Base-by-base conservation (phyloP, 805 yeast species). In the Ogataea allantospora region DNA sequence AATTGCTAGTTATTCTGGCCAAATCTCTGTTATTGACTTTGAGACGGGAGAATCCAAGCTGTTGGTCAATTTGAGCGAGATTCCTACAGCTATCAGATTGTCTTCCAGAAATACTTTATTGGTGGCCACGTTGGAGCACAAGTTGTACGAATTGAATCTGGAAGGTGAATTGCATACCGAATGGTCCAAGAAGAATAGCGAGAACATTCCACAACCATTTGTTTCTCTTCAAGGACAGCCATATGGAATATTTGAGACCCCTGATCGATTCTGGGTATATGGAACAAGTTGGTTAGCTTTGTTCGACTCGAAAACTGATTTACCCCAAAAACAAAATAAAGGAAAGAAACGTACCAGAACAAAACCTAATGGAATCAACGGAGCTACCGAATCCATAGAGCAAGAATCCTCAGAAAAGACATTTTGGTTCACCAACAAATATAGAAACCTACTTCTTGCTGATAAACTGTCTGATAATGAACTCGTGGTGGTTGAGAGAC, bases 111-210 rank as follows among this genome's bases (percentile, higher is more conserved):
- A 43, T 5, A 75, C 84, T 2, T 64, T 88, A 23, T 57, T 83
- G 12, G 78, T 82, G 8, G 73, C 82, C 14, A 78, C 91, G 2
- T 76, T 83, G 33, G 95, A 87, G 35, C 84, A 83, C 58, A 80
- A 77, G 51, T 58, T 93, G 16, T 74, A 73, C 44, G 97, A 88
- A 63, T 81, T 87, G 50, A 70, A 75, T 34, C 48, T 71, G 12
- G 45, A 43, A 7, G 42, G 40, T 7, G 56, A 60, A 19, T 57
- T 75, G 32, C 67, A 78, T 47, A 82, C 96, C 0, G 54, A 71
- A 7, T 91, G 98, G 99, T 82, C 95, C 8, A 77, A 78, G 46
- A 65, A 73, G 35, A 88, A 88, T 60, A 73, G 87, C 12, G 93
- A 84, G 35, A 70, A 75, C 40, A 62, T 88, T 47, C 97, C 98